phyloP scores from a whole-genome alignment of 2,329 filamentous ascomycete genomes.

The Trichophyton mentagrophytes region DNA sequence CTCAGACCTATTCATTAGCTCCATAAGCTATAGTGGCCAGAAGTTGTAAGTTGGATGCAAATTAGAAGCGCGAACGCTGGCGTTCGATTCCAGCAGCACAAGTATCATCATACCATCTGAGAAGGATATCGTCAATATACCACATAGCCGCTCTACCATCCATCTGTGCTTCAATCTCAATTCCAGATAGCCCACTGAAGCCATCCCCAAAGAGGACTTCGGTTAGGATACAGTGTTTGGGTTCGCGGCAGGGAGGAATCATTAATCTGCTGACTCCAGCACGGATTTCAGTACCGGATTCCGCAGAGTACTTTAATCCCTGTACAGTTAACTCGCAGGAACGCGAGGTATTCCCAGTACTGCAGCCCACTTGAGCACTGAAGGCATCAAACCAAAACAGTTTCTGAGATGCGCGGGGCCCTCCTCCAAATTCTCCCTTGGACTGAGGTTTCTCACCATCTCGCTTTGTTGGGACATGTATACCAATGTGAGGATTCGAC shows the following conservation, averaged over 20 bases:
- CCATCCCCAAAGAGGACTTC: slow-evolving; percentile 30
- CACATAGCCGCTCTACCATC: slow-evolving; percentile 31
- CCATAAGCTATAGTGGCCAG: background rate
- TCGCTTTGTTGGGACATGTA: slow-evolving; percentile 32
- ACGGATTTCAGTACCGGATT: slow-evolving; percentile 23
- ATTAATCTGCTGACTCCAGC: slow-evolving; percentile 28
- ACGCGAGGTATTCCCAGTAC: slow-evolving; percentile 29
- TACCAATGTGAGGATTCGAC: slow-evolving; percentile 36
- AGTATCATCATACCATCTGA: slow-evolving; percentile 40
- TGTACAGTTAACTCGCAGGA: slow-evolving; percentile 31
- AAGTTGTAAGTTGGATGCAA: background rate
- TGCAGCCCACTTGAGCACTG: slow-evolving; percentile 37
- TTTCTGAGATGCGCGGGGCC: slow-evolving; percentile 29
- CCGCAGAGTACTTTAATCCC: slow-evolving; percentile 32
- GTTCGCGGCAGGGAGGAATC: slow-evolving; percentile 31
- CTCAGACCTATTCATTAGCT: background rate
- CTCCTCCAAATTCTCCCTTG: slow-evolving; percentile 37
- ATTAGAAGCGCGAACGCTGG: slow-evolving; percentile 4
- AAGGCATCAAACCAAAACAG: slow-evolving; percentile 42
- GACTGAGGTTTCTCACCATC: slow-evolving; percentile 16
- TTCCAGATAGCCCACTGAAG: slow-evolving; percentile 33
- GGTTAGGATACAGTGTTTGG: slow-evolving; percentile 33
- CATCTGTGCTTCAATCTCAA: slow-evolving; percentile 38
- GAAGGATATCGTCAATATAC: slow-evolving; percentile 35
- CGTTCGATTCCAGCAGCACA: slow-evolving; percentile 32